Percentiles rank a stretch among this genome's conserved stretches.
Conservation (phyloP, 768 basidiomycete genomes). For the Lactarius psammicola region DNA sequence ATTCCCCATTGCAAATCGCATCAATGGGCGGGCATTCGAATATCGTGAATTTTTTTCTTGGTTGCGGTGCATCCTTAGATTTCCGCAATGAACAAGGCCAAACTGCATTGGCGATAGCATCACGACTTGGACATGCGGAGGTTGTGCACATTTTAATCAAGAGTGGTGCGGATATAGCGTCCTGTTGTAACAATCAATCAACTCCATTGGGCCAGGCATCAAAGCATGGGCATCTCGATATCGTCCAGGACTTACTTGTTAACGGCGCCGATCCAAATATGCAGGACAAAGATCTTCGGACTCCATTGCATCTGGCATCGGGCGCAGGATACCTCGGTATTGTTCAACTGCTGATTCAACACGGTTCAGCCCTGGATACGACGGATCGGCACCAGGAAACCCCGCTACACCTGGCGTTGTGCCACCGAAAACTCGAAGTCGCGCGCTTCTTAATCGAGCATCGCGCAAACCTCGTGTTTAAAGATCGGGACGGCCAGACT, state of each 20-base stretch:
- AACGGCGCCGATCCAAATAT: not conserved
- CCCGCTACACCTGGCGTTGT: not conserved
- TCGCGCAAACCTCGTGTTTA: not conserved
- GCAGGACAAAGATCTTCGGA: not conserved
- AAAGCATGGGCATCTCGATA: not conserved
- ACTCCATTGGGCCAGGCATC: not conserved
- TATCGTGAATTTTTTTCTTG: not conserved
- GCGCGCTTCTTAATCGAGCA: not conserved
- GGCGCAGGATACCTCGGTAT: not conserved
- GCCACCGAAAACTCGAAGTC: accelerated
- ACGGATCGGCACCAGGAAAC: not conserved
- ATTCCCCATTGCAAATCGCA: slow-evolving; percentile 1
- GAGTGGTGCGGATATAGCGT: not conserved
- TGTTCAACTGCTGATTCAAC: not conserved
- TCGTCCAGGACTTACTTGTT: not conserved
- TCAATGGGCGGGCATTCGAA: not conserved
- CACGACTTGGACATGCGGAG: not conserved
- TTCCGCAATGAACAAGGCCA: no score
- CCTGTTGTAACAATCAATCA: not conserved
- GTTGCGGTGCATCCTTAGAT: not conserved
- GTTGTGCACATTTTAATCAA: not conserved
- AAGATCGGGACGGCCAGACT: not conserved
- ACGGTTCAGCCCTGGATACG: not conserved
- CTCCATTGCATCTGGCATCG: not conserved
- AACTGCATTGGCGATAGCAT: not conserved